Base-by-base conservation (phyloP, 768 basidiomycete species). In the Agrocybe pediades region DNA sequence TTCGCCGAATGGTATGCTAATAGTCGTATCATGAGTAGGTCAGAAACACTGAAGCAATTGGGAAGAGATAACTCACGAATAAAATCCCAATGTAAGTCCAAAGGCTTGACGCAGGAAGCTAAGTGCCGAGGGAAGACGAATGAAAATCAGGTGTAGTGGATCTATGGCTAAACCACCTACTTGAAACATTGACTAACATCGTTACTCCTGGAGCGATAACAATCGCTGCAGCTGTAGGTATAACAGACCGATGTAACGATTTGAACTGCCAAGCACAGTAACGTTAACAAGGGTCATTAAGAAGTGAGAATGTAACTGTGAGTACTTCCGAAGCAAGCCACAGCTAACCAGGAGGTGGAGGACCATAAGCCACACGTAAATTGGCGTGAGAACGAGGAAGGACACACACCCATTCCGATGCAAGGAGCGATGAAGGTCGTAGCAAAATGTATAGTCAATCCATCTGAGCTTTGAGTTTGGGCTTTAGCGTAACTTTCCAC, bases 111-210 rank as follows among this genome's bases (percentile, higher is more conserved):
- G 67, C 48, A 73, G 70, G 50, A 74, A 70, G 46, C 70, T 74
- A 33, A 9, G n/a, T 13, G 19, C 20, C 21, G 39, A 19, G n/a
- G 36, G 16, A 8, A 17, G 26, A 11, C 19, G 19, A n/a, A 6
- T 15, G 24, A 20, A 25, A 20, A 15, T 39, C 21, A 27, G 16
- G 45, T 33, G 21, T 16, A 6, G 40, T 21, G 23, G 20, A 11
- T 16, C 16, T 20, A 15, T n/a, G n/a, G n/a, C 26, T 27, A 13
- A 25, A 16, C 6, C 24, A 41, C 66, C 5, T 42, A 73, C 73
- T 70, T 73, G 59, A 74, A 74, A 48, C 71, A 73, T 46, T 70
- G 71, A 50, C 71, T 73, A 23, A 70, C 70, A 43, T 74, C 73
- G 49, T 72, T 72, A 53, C 71, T 73, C 21, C 69, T 62, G 2